A percentile compares a stretch with the other conserved stretches of the same genome.
Conservation (phyloP, 75 land plant species). For the Pinus tabuliformis region DNA sequence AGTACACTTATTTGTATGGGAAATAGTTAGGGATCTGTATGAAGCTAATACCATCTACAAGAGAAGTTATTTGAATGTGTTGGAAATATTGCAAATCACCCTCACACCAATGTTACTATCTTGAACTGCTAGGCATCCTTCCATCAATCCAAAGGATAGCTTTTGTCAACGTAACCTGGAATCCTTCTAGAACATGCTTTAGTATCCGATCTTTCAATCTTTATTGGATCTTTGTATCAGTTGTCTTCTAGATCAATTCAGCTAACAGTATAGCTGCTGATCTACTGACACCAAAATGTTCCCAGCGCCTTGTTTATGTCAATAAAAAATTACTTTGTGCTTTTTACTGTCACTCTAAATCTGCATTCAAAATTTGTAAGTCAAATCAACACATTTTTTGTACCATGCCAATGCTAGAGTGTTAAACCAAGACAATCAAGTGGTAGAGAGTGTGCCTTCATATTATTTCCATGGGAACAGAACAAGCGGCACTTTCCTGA, state of each 20-base stretch:
- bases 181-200: not conserved
- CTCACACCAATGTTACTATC: too few relatives aligned
- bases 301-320: too few relatives aligned
- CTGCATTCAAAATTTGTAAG: too few relatives aligned
- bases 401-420: not conserved
- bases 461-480: not conserved
- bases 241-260: not conserved
- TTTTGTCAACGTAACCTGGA: not conserved
- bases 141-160: not conserved
- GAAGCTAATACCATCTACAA: too few relatives aligned
- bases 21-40: too few relatives aligned
- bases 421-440: not conserved
- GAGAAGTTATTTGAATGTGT: too few relatives aligned
- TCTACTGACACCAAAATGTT: not conserved
- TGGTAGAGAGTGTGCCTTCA: not conserved
- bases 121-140: not conserved
- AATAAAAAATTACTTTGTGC: not conserved
- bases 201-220: not conserved
- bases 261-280: not conserved
- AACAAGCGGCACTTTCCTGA: not conserved
- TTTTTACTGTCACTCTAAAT: not conserved
- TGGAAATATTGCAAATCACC: too few relatives aligned
- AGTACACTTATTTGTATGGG: too few relatives aligned
- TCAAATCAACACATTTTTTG: not conserved
- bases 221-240: not conserved